These are phyloP conservation scores for Cryptococcus hybrid DNA, from an alignment of 1,284 basidiomycete species.

Conservation along the genomic window DNA sequence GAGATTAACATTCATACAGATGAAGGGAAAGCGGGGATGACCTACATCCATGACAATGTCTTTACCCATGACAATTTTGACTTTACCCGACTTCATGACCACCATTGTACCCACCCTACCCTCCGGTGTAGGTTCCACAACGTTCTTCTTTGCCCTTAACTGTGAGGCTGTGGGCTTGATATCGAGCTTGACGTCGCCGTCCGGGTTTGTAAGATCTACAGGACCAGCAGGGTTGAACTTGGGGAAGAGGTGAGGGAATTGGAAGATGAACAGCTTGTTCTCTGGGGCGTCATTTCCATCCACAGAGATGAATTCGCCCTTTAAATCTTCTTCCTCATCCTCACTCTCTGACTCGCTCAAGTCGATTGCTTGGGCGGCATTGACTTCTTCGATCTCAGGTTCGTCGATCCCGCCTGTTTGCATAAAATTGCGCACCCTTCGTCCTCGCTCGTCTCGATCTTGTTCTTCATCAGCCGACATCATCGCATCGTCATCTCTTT, in stretches of 20 bases:
- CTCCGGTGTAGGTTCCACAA: too few relatives aligned
- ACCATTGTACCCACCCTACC: too few relatives aligned
- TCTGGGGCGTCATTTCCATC: slow-evolving; percentile 52
- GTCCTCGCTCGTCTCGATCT: slow-evolving; percentile 40
- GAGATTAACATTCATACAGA: too few relatives aligned
- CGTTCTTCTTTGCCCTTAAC: too few relatives aligned
- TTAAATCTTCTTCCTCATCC: slow-evolving; percentile 78
- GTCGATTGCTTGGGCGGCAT: slow-evolving; percentile 70
- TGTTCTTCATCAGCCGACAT: slow-evolving; percentile 36
- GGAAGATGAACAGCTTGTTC: slow-evolving; percentile 80
- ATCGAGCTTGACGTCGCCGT: slow-evolving; percentile 34
- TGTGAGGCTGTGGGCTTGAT: slow-evolving; percentile 32
- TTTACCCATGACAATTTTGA: too few relatives aligned
- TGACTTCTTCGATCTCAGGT: slow-evolving; percentile 50
- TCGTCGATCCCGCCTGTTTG: slow-evolving; percentile 35
- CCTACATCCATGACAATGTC: slow-evolving; percentile 75
- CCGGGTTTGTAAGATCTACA: slow-evolving; percentile 23
- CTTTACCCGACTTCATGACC: too few relatives aligned
- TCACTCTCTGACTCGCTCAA: slow-evolving; percentile 82
- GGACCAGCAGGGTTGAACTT: slow-evolving; percentile 55
- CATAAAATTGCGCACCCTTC: slow-evolving; percentile 8
- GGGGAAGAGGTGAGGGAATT: slow-evolving; percentile 88
- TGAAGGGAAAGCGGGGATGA: slow-evolving; percentile 7
- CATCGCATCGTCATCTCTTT: slow-evolving; percentile 38
- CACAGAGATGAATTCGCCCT: slow-evolving; percentile 66